Conservation (phyloP, 2,329 filamentous ascomycete genomes). For the Dryadomyces quercivorus region DNA sequence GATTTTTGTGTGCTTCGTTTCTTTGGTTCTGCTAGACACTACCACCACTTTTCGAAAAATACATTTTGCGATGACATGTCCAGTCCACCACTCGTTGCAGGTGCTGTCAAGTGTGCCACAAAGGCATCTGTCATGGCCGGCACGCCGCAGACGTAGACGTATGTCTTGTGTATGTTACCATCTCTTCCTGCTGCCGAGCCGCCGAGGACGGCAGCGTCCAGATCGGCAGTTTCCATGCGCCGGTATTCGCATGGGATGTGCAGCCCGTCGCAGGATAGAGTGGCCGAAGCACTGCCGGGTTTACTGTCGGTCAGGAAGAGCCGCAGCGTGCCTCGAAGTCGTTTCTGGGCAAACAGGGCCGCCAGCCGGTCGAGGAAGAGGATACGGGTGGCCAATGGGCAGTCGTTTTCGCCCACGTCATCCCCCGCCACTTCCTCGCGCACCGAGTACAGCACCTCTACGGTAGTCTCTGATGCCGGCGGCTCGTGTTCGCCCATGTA, state of each 20-base stretch:
- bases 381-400: conserved; percentile 17
- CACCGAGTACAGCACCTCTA: conserved; percentile 53
- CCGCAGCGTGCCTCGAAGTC: conserved; percentile 27
- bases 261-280: conserved; percentile 11
- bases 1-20: background rate
- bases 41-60: conserved; percentile 28
- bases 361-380: conserved; percentile 39
- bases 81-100: conserved; percentile 8
- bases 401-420: background rate
- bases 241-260: conserved; percentile 21
- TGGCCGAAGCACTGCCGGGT: conserved; percentile 1
- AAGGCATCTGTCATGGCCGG: conserved; percentile 58
- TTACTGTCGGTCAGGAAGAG: conserved; percentile 30
- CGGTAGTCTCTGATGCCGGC: conserved; percentile 10
- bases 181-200: background rate
- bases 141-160: conserved; percentile 56
- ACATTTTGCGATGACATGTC: conserved; percentile 18
- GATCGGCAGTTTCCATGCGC: conserved; percentile 30
- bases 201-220: conserved; percentile 25
- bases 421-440: conserved; percentile 16
- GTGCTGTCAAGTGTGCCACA: conserved; percentile 31
- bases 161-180: background rate
- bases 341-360: conserved; percentile 23
- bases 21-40: background rate
- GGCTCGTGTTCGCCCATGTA: conserved; percentile 34